phyloP scores from a whole-genome alignment of 2,329 filamentous ascomycete species.

The Ceratocystis harringtonii region DNA sequence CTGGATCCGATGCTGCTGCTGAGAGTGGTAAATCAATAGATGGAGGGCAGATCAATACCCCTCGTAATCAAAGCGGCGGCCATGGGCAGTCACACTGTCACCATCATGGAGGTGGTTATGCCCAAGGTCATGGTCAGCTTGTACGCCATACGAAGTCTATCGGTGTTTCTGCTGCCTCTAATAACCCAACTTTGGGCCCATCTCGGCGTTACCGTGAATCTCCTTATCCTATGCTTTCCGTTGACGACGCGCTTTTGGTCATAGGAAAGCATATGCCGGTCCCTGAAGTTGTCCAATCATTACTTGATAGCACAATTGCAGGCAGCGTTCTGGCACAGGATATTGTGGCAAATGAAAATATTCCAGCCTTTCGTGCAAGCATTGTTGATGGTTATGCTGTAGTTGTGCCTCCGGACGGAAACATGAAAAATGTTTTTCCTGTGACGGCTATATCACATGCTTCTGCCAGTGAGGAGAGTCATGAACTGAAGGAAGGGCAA shows the following conservation, averaged over 20 bases:
- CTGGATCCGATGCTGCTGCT: conserved; percentile 40
- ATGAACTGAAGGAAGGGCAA: conserved; percentile 50
- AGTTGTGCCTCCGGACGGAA: conserved; percentile 46
- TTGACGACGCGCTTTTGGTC: conserved; percentile 60
- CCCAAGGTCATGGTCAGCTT: conserved; percentile 47
- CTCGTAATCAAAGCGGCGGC: conserved; percentile 41
- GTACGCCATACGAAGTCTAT: conserved; percentile 57
- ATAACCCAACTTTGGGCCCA: conserved; percentile 46
- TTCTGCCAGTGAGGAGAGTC: conserved; percentile 49
- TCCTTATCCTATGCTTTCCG: conserved; percentile 81
- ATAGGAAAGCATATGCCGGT: conserved; percentile 60
- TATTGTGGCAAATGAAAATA: conserved; percentile 62
- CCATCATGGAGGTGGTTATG: conserved; percentile 41
- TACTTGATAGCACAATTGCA: conserved; percentile 51
- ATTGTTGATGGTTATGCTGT: conserved; percentile 96
- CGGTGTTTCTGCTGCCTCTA: conserved; percentile 41
- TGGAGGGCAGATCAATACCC: conserved; percentile 38
- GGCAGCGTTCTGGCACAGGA: conserved; percentile 72
- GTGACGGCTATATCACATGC: conserved; percentile 81
- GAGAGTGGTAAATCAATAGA: conserved; percentile 52
- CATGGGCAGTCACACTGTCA: conserved; percentile 34
- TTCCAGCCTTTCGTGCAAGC: conserved; percentile 86
- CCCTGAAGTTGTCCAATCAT: conserved; percentile 39
- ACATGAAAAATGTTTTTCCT: conserved; percentile 65
- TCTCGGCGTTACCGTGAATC: conserved; percentile 65